Base-by-base conservation (phyloP, 176 grass and related monocot genomes). In the Poa annua region DNA sequence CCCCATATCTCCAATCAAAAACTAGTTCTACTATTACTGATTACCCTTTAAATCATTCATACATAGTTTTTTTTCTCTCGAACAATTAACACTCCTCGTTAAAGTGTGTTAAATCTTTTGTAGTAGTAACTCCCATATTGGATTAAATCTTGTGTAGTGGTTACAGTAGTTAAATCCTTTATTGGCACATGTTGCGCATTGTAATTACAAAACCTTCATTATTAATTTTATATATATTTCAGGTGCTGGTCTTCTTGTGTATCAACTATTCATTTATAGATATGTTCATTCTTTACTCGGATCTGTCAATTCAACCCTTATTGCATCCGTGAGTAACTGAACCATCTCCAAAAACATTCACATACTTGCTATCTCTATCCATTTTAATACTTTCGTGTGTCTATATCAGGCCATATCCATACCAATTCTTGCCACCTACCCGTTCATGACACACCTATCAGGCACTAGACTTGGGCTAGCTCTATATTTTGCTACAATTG, bases 221-320 rank as follows among this genome's bases (percentile, higher is more conserved):
- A 15, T 1, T 66, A 35, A 17, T 35, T 35, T 35, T 35, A 66
- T 9, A 35, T 17, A 24, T 8, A 49, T 73, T 16, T 73, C 22
- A 97, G 94, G 92, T 89, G 87, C 70, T 42, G 72, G 83, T 52
- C 92, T 97, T 47, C 86, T 97, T 59, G 72, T 90, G 21, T 94
- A 88, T 90, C 94, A 97, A 76, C 62, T 94, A 12, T 80, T 92
- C 68, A 52, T 97, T 68, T 97, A 87, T 29, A 82, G 85, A 74
- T 25, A 53, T 26, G 45, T 92, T n/a, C 39, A 88, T 63, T 83
- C 64, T 62, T 48, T 83, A 17, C 41, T 92, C 0, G 89, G 92
- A 82, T 79, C 81, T 24, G 64, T 94, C 56, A 65, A 66, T 62
- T 92, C 85, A 75, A 61, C 20, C 0, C 84, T 88, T 36, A 55